Conservation (phyloP, 2,329 filamentous ascomycete genomes). For the Calycina herbarum region DNA sequence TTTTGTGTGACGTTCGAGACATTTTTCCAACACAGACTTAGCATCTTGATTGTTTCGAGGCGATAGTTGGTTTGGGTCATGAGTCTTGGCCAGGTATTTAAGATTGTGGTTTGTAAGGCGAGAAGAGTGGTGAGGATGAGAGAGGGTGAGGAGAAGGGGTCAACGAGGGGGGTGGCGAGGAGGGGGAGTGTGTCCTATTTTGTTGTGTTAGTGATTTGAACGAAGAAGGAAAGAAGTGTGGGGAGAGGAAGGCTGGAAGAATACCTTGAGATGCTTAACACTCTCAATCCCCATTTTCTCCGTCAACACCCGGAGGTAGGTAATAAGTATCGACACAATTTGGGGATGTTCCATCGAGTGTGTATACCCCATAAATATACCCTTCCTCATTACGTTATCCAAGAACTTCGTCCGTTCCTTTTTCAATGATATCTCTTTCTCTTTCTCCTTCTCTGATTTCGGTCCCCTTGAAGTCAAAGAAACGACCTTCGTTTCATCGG, state of each 20-base stretch:
- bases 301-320: constrained; percentile 51
- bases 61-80: constrained; percentile 49
- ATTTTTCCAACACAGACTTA: constrained; percentile 65
- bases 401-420: constrained; percentile 44
- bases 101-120: constrained; percentile 58
- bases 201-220: not conserved
- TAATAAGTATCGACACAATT: constrained; percentile 58
- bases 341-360: constrained; percentile 59
- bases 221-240: constrained; percentile 13
- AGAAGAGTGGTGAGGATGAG: constrained; percentile 49
- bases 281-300: constrained; percentile 59
- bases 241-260: constrained; percentile 34
- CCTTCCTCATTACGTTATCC: constrained; percentile 55
- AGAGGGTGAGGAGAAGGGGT: constrained; percentile 63
- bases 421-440: constrained; percentile 5
- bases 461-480: not conserved
- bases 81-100: constrained; percentile 66
- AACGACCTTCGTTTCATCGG: not conserved
- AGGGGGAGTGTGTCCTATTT: constrained; percentile 66
- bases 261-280: constrained; percentile 67
- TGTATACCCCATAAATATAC: constrained; percentile 54
- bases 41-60: constrained; percentile 61
- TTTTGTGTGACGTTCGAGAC: not conserved
- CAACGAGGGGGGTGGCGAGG: constrained; percentile 61
- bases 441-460: not conserved